Conservation (phyloP, 2,329 filamentous ascomycete species). For the Blastomyces silverae region DNA sequence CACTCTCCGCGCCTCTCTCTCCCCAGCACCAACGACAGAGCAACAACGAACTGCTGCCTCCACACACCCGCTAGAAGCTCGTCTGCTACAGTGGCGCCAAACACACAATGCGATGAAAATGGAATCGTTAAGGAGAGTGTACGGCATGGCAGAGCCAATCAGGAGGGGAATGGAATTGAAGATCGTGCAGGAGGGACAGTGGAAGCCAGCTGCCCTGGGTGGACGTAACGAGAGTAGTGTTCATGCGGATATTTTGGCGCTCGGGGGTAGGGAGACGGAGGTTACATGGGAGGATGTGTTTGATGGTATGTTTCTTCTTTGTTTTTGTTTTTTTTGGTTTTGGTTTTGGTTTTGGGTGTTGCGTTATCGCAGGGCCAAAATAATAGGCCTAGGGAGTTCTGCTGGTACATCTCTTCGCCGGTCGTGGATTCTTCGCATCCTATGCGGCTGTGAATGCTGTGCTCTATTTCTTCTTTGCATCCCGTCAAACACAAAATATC, state of each 20-base stretch:
- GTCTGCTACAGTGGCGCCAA: slow-evolving; percentile 80
- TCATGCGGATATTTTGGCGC: slow-evolving; percentile 75
- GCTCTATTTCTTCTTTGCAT: not conserved
- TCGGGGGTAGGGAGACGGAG: slow-evolving; percentile 64
- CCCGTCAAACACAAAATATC: not conserved
- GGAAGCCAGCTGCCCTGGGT: slow-evolving; percentile 65
- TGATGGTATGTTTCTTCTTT: slow-evolving; percentile 48
- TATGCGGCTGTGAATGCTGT: not conserved
- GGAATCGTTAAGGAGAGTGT: slow-evolving; percentile 77
- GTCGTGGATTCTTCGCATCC: not conserved
- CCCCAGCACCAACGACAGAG: slow-evolving; percentile 45
- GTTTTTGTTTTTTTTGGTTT: slow-evolving; percentile 15
- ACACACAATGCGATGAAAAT: slow-evolving; percentile 86
- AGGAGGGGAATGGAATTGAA: slow-evolving; percentile 91
- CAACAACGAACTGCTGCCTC: slow-evolving; percentile 47
- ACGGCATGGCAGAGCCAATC: slow-evolving; percentile 87
- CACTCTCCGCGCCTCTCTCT: slow-evolving; percentile 77
- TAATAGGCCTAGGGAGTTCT: not conserved
- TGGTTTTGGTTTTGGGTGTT: slow-evolving; percentile 17
- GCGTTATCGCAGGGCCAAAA: not conserved
- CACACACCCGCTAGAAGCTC: slow-evolving; percentile 82
- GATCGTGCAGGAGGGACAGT: slow-evolving; percentile 68
- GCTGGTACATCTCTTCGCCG: slow-evolving; percentile 12
- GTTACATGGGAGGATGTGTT: slow-evolving; percentile 94
- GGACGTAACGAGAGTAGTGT: slow-evolving; percentile 56